A percentile compares a stretch with the other conserved stretches of the same genome.
Evolutionary conservation across 2,329 filamentous ascomycete genomes (phyloP).

Genomic region (Niveomyces coronatus): DNA sequence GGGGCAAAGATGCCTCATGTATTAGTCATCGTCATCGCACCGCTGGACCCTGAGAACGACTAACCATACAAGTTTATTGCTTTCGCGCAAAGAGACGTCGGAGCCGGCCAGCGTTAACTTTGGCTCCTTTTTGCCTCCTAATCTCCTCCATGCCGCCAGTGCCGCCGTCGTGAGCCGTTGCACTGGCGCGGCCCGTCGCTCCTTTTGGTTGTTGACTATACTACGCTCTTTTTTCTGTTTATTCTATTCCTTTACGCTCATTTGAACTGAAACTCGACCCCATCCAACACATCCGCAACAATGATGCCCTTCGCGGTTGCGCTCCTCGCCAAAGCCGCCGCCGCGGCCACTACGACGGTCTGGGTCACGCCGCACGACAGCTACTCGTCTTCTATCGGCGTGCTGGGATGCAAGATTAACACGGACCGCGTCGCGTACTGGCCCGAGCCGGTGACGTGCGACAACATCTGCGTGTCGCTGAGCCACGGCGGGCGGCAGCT

Average conservation of each 20-base stretch:
- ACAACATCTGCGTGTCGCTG: conserved; percentile 32
- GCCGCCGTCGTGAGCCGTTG: conserved; percentile 1
- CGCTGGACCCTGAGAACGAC: no score
- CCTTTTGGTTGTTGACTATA: neutral
- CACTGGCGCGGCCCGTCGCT: conserved; percentile 4
- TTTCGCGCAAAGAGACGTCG: no score
- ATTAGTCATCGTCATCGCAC: no score
- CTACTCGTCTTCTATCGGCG: conserved; percentile 38
- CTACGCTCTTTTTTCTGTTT: no score
- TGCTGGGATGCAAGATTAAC: conserved; percentile 41
- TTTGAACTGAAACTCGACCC: neutral
- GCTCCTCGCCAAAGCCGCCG: neutral
- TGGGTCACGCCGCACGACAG: conserved; percentile 36
- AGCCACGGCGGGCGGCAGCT: conserved; percentile 14
- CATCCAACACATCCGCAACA: neutral
- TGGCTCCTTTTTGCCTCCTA: neutral
- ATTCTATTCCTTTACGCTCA: neutral
- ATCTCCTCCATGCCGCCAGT: no score
- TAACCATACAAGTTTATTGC: no score
- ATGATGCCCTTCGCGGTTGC: neutral
- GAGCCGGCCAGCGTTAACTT: neutral
- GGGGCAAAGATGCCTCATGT: no score
- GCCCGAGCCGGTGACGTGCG: conserved; percentile 34
- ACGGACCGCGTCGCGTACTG: conserved; percentile 44
- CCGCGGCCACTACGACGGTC: conserved; percentile 9